Evolutionary conservation across 2,329 filamentous ascomycete genomes (phyloP), one percentile per base, ranked within the genome.

Genomic region (Orbilia javanica): DNA sequence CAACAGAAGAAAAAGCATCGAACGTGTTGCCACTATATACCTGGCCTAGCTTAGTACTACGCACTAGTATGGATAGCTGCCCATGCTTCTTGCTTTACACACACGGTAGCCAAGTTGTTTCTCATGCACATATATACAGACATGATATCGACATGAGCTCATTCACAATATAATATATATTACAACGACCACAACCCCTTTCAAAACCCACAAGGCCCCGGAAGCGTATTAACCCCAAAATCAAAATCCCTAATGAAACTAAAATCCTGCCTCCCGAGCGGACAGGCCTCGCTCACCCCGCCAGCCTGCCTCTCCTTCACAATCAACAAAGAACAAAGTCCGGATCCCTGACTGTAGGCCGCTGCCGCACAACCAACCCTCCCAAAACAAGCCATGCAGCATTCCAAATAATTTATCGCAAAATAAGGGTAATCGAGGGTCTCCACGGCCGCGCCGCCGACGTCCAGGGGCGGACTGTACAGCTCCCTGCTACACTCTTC

Each of bases 191-290:
- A n/a, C n/a, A n/a, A n/a, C n/a, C n/a, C n/a, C 11, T 3, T 15
- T 20, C 42, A 67, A 42, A 52, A 53, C 64, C 46, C 64, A 69
- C 65, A 69, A 34, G 65, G 65, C 50, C 65, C 65, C n/a, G 65
- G 65, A 27, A 69, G 13, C 2, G 44, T n/a, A 52, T 66, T 53
- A 42, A 50, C 46, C 50, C 50, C 65, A 48, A 69, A 55, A 22
- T 46, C 65, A 22, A 46, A 42, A 34, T 57, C 65, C 20, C 50
- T 34, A 8, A 69, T 29, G 36, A 57, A 69, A 15, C 13, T 31
- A 20, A 69, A 46, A 60, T 69, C 29, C 50, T 69, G 65, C 18
- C 39, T 44, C 18, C 65, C 65, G 7, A 69, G 36, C 65, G 65
- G 65, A 60, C 65, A 69, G 4, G 22, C 20, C 36, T n/a, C 50